Evolutionary conservation across 2,329 filamentous ascomycete genomes (phyloP).

Genomic region (Nemania abortiva): DNA sequence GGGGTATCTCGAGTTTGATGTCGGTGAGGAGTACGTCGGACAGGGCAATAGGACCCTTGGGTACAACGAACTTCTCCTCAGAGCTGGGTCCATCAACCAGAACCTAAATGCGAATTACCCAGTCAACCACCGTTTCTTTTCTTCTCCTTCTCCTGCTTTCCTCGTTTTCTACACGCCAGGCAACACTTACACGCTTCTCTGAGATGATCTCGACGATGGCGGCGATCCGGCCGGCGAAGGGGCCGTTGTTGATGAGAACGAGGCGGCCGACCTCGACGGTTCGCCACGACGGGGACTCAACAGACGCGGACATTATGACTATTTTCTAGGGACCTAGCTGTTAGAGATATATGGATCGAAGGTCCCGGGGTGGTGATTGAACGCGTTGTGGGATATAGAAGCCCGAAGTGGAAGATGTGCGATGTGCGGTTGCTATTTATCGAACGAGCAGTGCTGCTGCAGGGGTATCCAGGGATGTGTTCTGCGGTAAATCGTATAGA

Average conservation of each 20-base stretch:
- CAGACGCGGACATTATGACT: constrained; percentile 66
- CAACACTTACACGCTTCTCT: constrained; percentile 95
- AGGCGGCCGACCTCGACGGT: constrained; percentile 98
- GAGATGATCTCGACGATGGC: constrained; percentile 99
- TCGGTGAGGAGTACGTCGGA: constrained; percentile 88
- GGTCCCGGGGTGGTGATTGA: neutral
- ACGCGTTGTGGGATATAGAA: constrained; percentile 22
- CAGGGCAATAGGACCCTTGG: constrained; percentile 88
- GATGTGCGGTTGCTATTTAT: constrained; percentile 6
- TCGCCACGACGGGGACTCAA: constrained; percentile 89
- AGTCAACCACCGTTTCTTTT: constrained; percentile 48
- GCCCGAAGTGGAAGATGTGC: constrained; percentile 17
- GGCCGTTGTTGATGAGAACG: constrained; percentile 87
- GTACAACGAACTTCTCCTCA: constrained; percentile 81
- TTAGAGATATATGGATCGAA: constrained; percentile 39
- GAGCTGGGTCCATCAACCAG: constrained; percentile 94
- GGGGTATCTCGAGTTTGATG: constrained; percentile 88
- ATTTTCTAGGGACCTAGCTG: constrained; percentile 18
- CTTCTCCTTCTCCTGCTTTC: constrained; percentile 28
- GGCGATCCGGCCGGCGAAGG: constrained; percentile 86
- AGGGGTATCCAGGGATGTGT: neutral
- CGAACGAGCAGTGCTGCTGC: constrained; percentile 15
- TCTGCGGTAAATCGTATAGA: constrained; percentile 15
- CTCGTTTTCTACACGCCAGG: constrained; percentile 23
- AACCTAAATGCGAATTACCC: constrained; percentile 70